Percentiles rank a stretch among this genome's conserved stretches.
These are phyloP conservation scores for Yamagishiella unicocca DNA, from an alignment of 139 green algal species.

Conservation along the genomic window DNA sequence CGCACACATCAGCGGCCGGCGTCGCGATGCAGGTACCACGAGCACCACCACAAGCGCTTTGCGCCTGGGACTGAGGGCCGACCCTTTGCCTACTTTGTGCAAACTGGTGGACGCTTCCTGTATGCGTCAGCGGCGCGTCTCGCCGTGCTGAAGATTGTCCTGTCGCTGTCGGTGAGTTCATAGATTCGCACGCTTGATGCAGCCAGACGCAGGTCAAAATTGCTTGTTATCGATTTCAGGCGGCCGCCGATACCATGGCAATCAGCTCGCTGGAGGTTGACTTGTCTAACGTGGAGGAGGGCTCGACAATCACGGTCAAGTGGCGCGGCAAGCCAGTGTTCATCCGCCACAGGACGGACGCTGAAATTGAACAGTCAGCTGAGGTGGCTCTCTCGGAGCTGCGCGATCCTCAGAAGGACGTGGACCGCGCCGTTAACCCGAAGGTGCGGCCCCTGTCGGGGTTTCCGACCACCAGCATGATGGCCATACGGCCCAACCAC, in stretches of 20 bases:
- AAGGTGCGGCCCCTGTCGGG: conserved; percentile 65
- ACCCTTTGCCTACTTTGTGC: conserved; percentile 98
- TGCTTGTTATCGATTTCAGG: conserved; percentile 56
- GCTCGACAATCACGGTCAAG: conserved; percentile 97
- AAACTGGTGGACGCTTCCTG: conserved; percentile 97
- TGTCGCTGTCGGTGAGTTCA: conserved; percentile 90
- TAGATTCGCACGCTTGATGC: too few species aligned
- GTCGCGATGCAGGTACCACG: conserved; percentile 85
- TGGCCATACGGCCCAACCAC: too few species aligned
- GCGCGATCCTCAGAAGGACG: conserved; percentile 92
- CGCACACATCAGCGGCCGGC: neutral
- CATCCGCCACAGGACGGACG: conserved; percentile 89
- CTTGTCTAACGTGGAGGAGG: conserved; percentile 86
- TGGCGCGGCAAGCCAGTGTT: conserved; percentile 99
- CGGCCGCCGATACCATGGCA: conserved; percentile 93
- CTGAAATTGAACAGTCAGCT: conserved; percentile 88
- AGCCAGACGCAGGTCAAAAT: neutral
- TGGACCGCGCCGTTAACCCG: conserved; percentile 82
- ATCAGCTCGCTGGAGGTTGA: conserved; percentile 97
- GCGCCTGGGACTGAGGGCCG: conserved; percentile 84
- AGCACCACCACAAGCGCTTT: conserved; percentile 87
- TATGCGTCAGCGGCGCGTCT: conserved; percentile 96
- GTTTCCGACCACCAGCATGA: too few species aligned
- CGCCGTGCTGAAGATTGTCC: conserved; percentile 96
- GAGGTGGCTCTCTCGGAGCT: conserved; percentile 83